Base-by-base conservation (phyloP, 1,284 basidiomycete genomes). In the Malassezia arunalokei region DNA sequence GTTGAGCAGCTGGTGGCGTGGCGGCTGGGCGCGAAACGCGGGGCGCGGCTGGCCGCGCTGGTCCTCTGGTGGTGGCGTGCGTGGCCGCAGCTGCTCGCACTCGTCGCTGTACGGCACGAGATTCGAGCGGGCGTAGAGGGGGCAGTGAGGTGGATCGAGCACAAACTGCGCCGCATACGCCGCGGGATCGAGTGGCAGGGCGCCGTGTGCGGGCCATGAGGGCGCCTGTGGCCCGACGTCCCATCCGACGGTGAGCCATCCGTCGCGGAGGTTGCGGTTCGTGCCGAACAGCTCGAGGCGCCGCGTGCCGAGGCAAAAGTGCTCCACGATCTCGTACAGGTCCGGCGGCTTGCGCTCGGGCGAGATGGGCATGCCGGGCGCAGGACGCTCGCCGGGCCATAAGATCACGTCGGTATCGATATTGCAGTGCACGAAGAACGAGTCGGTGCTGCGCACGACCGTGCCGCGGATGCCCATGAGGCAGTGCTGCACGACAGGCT, bases 381-480 rank as follows among this genome's bases (percentile, higher is more conserved):
- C 33, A 6, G 38, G 17, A 0, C 78, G 74, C 47, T 89, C 86
- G 31, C 85, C 85, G 75, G 87, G 85, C 89, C 90, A 96, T 14
- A 98, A 82, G 58, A 96, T 85, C 5, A 96, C 87, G 74, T 98
- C 92, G 29, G 91, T 96, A 73, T 96, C 86, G 59, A 98, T 84
- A 74, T 99, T 99, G 74, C 92, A 96, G 74, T 98, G 91, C 0
- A 95, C 91, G 73, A 96, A 92, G 82, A 87, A 85, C 53, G 82
- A 83, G 73, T 99, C 92, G 1, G 85, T 89, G 17, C 87, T 90
- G 27, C 92, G 79, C 14, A 91, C 82, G 3, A 99, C 92, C 0
- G 92, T 98, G 1, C 92, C 92, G 32, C 87, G 82, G 62, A 99
- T 98, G n/a, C 94, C 94, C 81, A 98, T 95, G 40, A 96, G 77